A percentile compares a stretch with the other conserved stretches of the same genome.
Conservation (phyloP, 192 early-diverging fungal species). For the Umbelopsis sp. region DNA sequence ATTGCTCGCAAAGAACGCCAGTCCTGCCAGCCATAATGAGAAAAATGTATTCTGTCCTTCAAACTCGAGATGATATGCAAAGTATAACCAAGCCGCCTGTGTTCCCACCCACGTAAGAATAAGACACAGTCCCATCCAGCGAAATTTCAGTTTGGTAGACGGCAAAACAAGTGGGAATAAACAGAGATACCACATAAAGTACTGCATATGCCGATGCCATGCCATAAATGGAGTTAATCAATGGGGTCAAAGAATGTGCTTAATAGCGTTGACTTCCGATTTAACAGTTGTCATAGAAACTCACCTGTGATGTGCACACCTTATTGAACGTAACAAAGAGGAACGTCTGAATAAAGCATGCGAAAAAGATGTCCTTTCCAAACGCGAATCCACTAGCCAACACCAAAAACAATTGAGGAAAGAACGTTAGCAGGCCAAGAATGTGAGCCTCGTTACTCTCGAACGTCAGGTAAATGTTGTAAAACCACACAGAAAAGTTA, state of each 20-base stretch:
- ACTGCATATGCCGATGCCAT: constrained; percentile 51
- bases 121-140: constrained; percentile 54
- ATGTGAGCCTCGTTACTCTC: constrained; percentile 44
- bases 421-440: constrained; percentile 74
- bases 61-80: constrained; percentile 89
- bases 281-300: constrained; percentile 2
- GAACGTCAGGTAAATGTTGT: constrained; percentile 88
- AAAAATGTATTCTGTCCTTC: constrained; percentile 83
- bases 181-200: constrained; percentile 99
- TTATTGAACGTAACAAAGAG: constrained; percentile 96
- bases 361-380: constrained; percentile 84
- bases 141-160: constrained; percentile 49
- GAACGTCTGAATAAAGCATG: constrained; percentile 93
- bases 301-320: constrained; percentile 93
- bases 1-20: constrained; percentile 73
- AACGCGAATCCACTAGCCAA: constrained; percentile 67
- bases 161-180: constrained; percentile 87
- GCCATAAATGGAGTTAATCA: not conserved
- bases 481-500: constrained; percentile 98
- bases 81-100: constrained; percentile 79
- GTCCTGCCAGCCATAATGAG: constrained; percentile 71
- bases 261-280: not conserved
- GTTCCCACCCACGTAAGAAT: constrained; percentile 70
- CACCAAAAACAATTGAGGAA: constrained; percentile 81
- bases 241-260: too few species aligned